Base-by-base conservation (phyloP, 192 early-diverging fungal genomes). In the Podochytrium sp. region DNA sequence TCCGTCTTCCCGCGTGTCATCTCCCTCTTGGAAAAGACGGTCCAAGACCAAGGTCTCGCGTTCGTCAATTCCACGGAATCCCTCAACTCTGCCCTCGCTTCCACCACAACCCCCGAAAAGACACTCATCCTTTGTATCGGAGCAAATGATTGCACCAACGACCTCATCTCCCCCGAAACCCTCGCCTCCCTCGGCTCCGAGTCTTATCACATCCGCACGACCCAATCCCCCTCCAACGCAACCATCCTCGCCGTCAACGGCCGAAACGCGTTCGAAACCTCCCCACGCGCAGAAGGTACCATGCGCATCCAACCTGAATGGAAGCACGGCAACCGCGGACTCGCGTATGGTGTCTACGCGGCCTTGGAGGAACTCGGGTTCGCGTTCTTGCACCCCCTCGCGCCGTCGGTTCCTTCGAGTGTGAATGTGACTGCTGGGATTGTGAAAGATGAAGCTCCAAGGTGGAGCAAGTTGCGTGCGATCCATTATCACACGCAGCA, bases 401-500 rank as follows among this genome's bases (percentile, higher is more conserved):
- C 50, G 10, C 73, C 73, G 18, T 55, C 73, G 3, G 40, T 75
- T 43, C 73, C 73, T n/a, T 64, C 73, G 12, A 25, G 32, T 25
- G 1, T 58, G 4, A n/a, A 32, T 0, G 18, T 58, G 35, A 52
- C 18, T 23, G 30, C 23, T 4, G 35, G 39, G 29, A 3, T 75
- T 20, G 14, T 25, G 14, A 34, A 33, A 18, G 18, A 35, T 30
- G 73, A 75, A 34, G 39, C 63, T 37, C 73, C 73, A 4, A 47
- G 73, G 18, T 75, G 73, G 73, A 30, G 33, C 49, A 52, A 65
- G 40, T 74, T 74, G 60, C 62, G 73, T 58, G 73, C 63, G 14
- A 58, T 75, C 51, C 73, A 75, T 64, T 75, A 75, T 55, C 73
- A 75, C 73, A 75, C 73, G n/a, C 73, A 75, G 62, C 73, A 75